Evolutionary conservation across 495 filamentous ascomycete genomes (phyloP), one percentile per base, ranked within the genome.

Genomic region (Podospora australis): DNA sequence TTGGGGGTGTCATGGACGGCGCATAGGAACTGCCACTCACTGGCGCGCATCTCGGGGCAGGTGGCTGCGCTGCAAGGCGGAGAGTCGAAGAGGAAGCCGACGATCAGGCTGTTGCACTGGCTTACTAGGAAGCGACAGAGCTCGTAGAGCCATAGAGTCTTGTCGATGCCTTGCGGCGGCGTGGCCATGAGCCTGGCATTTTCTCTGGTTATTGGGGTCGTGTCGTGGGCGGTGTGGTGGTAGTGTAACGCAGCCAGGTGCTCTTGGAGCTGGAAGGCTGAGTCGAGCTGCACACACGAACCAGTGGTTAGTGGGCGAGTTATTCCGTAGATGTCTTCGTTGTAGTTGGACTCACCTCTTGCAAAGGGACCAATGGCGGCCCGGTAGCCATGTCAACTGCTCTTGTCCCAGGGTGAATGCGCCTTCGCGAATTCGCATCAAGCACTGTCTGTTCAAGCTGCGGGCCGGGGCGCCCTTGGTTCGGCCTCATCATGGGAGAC

Each of bases 21-120:
- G 72, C 92, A 98, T 52, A 98, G 81, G 59, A 96, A 98, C 66
- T 98, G 92, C 92, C 92, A 98, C 71, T 98, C 92, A 40, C 82
- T 87, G 2, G 94, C 92, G 53, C 94, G 90, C 92, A 98, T 98
- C 66, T 98, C 94, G 24, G 90, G 87, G 60, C 92, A 98, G 3
- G 94, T 95, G 41, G 73, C 67, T 4, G 86, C 73, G 35, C 87
- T 91, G 67, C 92, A 98, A 6, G 90, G 82, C 4, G 90, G 90
- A 44, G 74, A 74, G 65, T 97, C 94, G 57, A 87, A 84, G 57
- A 96, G 88, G 59, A 98, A 90, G 46, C 86, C 87, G 46, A 95
- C 80, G 58, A 98, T 83, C 36, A 98, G 74, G 49, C 80, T 81
- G 72, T 98, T 98, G 54, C 86, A 87, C 70, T 96, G 89, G 62